A percentile compares a stretch with the other conserved stretches of the same genome.
Evolutionary conservation across 169 alveolate species (phyloP).

Genomic region (Hepatocystis sp.): DNA sequence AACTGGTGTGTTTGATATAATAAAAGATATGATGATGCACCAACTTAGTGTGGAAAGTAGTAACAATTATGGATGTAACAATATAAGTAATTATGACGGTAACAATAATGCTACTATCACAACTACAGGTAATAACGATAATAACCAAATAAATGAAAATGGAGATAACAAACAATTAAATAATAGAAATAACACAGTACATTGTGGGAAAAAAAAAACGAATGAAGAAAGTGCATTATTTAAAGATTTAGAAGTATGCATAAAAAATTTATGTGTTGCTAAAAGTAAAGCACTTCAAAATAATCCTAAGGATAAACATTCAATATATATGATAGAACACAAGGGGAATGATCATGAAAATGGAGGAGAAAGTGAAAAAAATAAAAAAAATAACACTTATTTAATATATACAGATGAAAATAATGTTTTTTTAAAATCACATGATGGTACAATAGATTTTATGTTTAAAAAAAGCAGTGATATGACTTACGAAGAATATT

Average conservation of each 20-base stretch:
- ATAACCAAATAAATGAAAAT: background rate
- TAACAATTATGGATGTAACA: slow-evolving; percentile 6
- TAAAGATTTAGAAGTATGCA: slow-evolving; percentile 40
- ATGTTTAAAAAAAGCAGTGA: slow-evolving; percentile 15
- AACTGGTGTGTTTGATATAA: slow-evolving; percentile 8
- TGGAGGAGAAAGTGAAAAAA: background rate
- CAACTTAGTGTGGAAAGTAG: slow-evolving; percentile 8
- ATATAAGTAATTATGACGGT: slow-evolving; percentile 5
- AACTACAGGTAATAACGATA: no score
- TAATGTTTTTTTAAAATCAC: slow-evolving; percentile 22
- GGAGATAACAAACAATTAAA: background rate
- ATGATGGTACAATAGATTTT: slow-evolving; percentile 56
- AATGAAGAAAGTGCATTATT: slow-evolving; percentile 46
- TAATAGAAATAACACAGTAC: background rate
- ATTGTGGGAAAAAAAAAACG: background rate
- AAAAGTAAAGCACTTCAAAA: slow-evolving; percentile 45
- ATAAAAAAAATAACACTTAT: slow-evolving; percentile 14
- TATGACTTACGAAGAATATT: background rate
- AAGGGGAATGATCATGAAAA: background rate
- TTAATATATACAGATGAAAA: slow-evolving; percentile 45
- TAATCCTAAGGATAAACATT: slow-evolving; percentile 1
- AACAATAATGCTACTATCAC: no score
- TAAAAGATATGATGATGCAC: slow-evolving; percentile 19
- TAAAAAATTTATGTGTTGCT: slow-evolving; percentile 54
- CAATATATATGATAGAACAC: slow-evolving; percentile 31